Percentiles rank a stretch among this genome's conserved stretches.
Evolutionary conservation across 2,329 filamentous ascomycete genomes (phyloP).

Genomic region (Magnaporthiopsis rhizophila): DNA sequence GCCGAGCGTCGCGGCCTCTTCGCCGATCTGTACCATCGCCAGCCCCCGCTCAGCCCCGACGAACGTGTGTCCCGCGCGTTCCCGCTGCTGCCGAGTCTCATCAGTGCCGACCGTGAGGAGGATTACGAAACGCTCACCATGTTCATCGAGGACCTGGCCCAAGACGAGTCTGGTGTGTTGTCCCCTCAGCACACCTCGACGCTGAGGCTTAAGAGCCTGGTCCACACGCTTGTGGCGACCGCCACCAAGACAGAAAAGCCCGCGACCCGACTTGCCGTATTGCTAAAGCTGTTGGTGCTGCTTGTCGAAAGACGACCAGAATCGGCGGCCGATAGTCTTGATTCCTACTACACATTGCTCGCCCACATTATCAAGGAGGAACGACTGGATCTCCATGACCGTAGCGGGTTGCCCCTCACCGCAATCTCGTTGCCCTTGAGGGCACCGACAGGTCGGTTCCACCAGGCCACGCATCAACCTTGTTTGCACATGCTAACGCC

Average conservation of each 20-base stretch:
- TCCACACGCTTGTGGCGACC: conserved; percentile 26
- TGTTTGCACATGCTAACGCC: background rate
- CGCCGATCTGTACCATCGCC: conserved; percentile 46
- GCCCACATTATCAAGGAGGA: conserved; percentile 6
- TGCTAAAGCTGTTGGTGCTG: conserved; percentile 11
- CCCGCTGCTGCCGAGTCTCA: conserved; percentile 42
- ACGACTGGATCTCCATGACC: background rate
- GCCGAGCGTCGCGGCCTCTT: conserved; percentile 51
- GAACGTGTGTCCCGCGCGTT: conserved; percentile 33
- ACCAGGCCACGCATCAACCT: background rate
- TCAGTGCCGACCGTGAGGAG: conserved; percentile 32
- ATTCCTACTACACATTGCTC: conserved; percentile 15
- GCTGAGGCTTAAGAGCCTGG: conserved; percentile 27
- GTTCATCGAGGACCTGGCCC: conserved; percentile 36
- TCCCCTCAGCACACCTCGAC: conserved; percentile 20
- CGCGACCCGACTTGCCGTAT: background rate
- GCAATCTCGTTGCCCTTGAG: conserved; percentile 13
- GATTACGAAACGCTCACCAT: conserved; percentile 40
- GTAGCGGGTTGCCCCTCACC: conserved; percentile 10
- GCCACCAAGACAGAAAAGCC: conserved; percentile 19
- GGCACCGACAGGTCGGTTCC: background rate
- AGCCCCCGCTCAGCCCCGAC: conserved; percentile 18
- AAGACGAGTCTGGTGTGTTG: conserved; percentile 27
- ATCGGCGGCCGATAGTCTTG: conserved; percentile 13
- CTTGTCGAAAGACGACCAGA: conserved; percentile 12